These are phyloP conservation scores for Aspergillus pseudoterreus DNA, from an alignment of 2,329 filamentous ascomycete genomes.

Conservation along the genomic window DNA sequence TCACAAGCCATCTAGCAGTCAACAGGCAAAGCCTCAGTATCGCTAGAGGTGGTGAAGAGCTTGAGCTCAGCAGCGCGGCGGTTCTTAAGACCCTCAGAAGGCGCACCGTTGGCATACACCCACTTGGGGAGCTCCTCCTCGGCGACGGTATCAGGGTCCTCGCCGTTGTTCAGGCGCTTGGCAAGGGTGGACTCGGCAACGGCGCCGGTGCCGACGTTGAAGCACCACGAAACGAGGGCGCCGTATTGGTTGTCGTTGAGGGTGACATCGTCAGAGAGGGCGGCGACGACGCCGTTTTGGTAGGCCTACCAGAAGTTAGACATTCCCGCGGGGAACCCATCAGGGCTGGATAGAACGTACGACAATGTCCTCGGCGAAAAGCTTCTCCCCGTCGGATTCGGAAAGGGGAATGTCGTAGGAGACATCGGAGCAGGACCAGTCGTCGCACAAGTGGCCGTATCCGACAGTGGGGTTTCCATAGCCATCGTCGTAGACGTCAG, in stretches of 20 bases:
- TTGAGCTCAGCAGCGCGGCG: slow-evolving; percentile 46
- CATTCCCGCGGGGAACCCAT: background rate
- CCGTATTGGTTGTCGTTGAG: slow-evolving; percentile 53
- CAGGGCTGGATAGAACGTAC: slow-evolving; percentile 15
- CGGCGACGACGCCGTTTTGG: slow-evolving; percentile 40
- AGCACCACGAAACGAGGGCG: slow-evolving; percentile 51
- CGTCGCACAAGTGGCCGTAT: slow-evolving; percentile 49
- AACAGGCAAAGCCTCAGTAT: slow-evolving; percentile 5
- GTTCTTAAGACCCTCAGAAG: slow-evolving; percentile 40
- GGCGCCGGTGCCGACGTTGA: slow-evolving; percentile 49
- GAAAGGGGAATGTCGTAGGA: slow-evolving; percentile 46
- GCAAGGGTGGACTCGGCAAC: slow-evolving; percentile 41
- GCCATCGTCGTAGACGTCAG: slow-evolving; percentile 36
- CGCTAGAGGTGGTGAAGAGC: slow-evolving; percentile 29
- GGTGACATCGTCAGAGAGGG: slow-evolving; percentile 31
- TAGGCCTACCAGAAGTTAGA: slow-evolving; percentile 15
- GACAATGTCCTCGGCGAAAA: slow-evolving; percentile 42
- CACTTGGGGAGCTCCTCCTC: slow-evolving; percentile 48
- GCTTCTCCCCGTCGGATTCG: slow-evolving; percentile 35
- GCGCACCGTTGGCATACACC: slow-evolving; percentile 41
- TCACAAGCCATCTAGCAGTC: background rate
- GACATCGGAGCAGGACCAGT: slow-evolving; percentile 44
- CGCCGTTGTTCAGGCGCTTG: slow-evolving; percentile 43
- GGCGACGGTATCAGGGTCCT: slow-evolving; percentile 40
- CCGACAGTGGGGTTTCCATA: slow-evolving; percentile 49